Percentiles rank a stretch among this genome's conserved stretches.
Evolutionary conservation across 768 basidiomycete species (phyloP).

Genomic region (Boletus sp.): DNA sequence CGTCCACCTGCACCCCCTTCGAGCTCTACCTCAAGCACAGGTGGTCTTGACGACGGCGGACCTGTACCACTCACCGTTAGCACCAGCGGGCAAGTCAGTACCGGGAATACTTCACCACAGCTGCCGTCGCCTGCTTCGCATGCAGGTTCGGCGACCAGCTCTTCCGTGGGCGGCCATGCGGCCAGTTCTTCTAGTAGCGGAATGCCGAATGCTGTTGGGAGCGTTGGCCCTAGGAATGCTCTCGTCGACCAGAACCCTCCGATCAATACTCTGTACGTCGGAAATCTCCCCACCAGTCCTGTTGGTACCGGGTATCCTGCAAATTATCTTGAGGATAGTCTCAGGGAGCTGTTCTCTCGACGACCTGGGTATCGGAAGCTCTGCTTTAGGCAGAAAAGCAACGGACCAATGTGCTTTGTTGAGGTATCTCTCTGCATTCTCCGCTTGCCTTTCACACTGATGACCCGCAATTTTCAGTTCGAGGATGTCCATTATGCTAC

Average conservation of each 20-base stretch:
- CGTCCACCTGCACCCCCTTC: constrained; percentile 37
- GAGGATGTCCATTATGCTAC: constrained; percentile 85
- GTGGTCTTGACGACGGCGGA: constrained; percentile 36
- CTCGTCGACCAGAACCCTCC: constrained; percentile 91
- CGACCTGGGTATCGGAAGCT: constrained; percentile 87
- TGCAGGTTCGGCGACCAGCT: constrained; percentile 46
- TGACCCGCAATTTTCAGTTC: constrained; percentile 50
- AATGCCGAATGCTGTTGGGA: constrained; percentile 17
- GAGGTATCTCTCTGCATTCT: constrained; percentile 54
- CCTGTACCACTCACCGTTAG: constrained; percentile 41
- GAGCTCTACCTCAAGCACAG: constrained; percentile 41
- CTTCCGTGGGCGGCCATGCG: constrained; percentile 27
- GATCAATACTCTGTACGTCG: constrained; percentile 99
- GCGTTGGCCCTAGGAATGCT: constrained; percentile 33
- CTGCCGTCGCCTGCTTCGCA: constrained; percentile 74
- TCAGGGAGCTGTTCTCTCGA: constrained; percentile 76
- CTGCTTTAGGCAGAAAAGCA: constrained; percentile 93
- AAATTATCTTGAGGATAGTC: constrained; percentile 81
- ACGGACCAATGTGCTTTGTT: constrained; percentile 99
- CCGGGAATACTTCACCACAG: constrained; percentile 56
- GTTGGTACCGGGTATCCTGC: constrained; percentile 68
- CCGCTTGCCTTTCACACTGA: not conserved
- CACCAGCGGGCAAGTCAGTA: constrained; percentile 37
- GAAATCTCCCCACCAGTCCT: constrained; percentile 85
- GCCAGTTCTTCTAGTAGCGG: constrained; percentile 32